Base-by-base conservation (phyloP, 495 filamentous ascomycete species). In the Annulohypoxylon nitens region DNA sequence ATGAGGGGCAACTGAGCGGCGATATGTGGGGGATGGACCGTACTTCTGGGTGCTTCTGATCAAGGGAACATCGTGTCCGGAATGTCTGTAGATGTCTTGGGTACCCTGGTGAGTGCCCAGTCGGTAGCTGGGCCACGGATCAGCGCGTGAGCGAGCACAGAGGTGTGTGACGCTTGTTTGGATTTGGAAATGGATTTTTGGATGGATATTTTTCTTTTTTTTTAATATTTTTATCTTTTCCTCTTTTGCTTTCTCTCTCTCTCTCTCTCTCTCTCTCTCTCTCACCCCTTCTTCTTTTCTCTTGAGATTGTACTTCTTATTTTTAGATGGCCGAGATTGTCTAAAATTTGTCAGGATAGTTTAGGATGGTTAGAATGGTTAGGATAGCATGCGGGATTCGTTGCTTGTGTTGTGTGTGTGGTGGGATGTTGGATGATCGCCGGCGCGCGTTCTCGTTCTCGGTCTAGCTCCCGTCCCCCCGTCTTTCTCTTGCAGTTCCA, bases 1-100 rank as follows among this genome's bases (percentile, higher is more conserved):
- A 48, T 43, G 33, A 20, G 54, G 64, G 34, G 45, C n/a, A 55
- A 45, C 39, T 64, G 63, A 50, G 59, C 34, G 48, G 61, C 37
- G 53, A 45, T 60, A 47, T 51, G 67, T 61, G 45, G 72, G 72
- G 72, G 55, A 45, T 59, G 59, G 45, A 50, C 67, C 72, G 72
- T 67, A 75, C 63, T 75, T 75, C 64, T 64, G 64, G 64, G 30
- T 30, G 30, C 30, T 30, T 30, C 30, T 30, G 30, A 30, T 75
- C 64, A 75, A 33, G 67, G 67, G 72, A 58, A 75, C 72, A 64
- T 71, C 67, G 71, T 74, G 63, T 67, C 64, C 64, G 61, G 66
- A 43, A 47, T 4, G 55, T 36, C 51, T 5, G 20, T 45, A 57
- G 50, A 74, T 74, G 25, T 25, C 18, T 51, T 59, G 64, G 30